Evolutionary conservation across 805 yeast species (phyloP).

Genomic region (Kluyveromyces lactis): DNA sequence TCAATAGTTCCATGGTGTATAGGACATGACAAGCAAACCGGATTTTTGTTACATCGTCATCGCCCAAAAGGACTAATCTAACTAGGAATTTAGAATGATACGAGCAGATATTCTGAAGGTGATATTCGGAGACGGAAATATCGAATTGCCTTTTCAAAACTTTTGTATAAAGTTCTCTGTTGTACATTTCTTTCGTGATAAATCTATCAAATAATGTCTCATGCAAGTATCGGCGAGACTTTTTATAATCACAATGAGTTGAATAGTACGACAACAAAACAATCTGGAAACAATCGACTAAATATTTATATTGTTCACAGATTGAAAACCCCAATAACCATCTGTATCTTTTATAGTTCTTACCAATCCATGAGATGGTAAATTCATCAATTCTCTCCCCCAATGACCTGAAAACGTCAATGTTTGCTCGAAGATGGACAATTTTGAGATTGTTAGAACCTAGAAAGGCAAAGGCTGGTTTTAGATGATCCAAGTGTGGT

Average conservation of each 20-base stretch:
- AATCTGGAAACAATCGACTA: conserved; percentile 15
- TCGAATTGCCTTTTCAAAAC: background rate
- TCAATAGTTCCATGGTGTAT: background rate
- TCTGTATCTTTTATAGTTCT: background rate
- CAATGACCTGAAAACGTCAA: background rate
- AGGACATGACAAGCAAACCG: background rate
- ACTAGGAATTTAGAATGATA: conserved; percentile 1
- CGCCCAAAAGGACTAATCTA: background rate
- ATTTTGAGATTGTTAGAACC: background rate
- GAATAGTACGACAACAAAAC: conserved; percentile 15
- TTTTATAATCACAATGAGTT: background rate
- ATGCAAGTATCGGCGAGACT: background rate
- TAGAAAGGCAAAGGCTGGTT: background rate
- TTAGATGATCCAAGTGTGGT: background rate
- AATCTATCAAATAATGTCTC: conserved; percentile 2
- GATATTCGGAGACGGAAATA: background rate
- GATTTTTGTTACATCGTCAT: background rate
- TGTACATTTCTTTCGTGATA: background rate
- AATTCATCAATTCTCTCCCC: background rate
- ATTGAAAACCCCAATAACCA: conserved; percentile 3
- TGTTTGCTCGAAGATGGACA: background rate
- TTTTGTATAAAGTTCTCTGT: background rate
- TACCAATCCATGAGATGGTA: conserved; percentile 1
- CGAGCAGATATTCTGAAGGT: background rate
- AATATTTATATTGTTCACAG: background rate